Evolutionary conservation across 2,329 filamentous ascomycete species (phyloP), one percentile per base, ranked within the genome.

Genomic region (Botrytis fabae): DNA sequence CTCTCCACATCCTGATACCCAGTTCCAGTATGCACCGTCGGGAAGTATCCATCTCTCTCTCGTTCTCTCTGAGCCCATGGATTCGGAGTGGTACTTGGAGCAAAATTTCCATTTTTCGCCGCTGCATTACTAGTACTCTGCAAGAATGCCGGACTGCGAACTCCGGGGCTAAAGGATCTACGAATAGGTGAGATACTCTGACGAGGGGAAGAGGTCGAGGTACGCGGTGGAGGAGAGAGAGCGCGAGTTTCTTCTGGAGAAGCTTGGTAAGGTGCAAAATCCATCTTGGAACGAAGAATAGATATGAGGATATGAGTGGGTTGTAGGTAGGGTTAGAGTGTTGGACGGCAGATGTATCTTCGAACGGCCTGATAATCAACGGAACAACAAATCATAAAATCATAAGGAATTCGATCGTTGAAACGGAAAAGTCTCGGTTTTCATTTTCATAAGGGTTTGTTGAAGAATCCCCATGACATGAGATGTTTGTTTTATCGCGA

Each of bases 241-340:
- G 92, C 90, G 79, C 95, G 93, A 77, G 90, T 89, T 78, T 92
- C 88, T 84, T 98, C 95, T 16, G 96, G 96, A 25, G 92, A 92
- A 82, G 95, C 95, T 85, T 98, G 96, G 84, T 98, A 99, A 54
- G 96, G 96, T 63, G 96, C 96, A 82, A 98, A 99, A 85, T 98
- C 93, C 93, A 96, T 96, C 40, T 28, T 40, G 4, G 3, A 28
- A 16, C 40, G 16, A 54, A 1, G 6, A 54, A n/a, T n/a, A 40
- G 25, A 40, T 65, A 18, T 38, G 28, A 38, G 35, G 5, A 66
- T 51, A 46, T 46, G 22, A 6, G 14, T 35, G 14, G 32, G 28
- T 51, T 22, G 20, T 38, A 5, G 32, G 28, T 25, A 65, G 12
- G 25, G 18, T 38, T 32, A n/a, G 22, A 51, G n/a, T 32, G n/a